Base-by-base conservation (phyloP, 306 rosid genomes). In the Trichosanthes cucumerina region DNA sequence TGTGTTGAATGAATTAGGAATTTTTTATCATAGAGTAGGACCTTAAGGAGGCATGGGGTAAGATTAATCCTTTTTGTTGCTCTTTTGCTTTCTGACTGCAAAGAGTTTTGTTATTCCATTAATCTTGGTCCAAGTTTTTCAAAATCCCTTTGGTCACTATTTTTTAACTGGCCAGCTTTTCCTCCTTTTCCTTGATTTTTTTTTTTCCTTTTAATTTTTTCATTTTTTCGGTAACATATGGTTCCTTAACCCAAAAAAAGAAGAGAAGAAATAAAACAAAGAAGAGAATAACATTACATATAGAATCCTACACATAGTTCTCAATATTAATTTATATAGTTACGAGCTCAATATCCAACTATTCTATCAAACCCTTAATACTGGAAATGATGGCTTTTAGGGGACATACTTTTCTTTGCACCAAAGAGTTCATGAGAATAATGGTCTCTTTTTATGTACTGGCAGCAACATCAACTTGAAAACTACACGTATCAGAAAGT, bases 401-500 rank as follows among this genome's bases (percentile, higher is more conserved):
- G 33, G 38, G 77, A 47, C 31, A 24, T 46, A 15, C 0, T 46
- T 47, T 47, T 26, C 39, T 49, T 28, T 50, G 60, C 28, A 74
- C 18, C 78, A 50, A 49, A 26, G 59, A 50, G 44, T 1, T 60
- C 15, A 50, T 52, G 56, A 34, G 9, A 26, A 52, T 34, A 13
- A 41, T 63, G 23, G 26, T 74, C 21, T 68, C 14, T 68, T 26
- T 59, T 47, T 90, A 53, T 79, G 79, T 84, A 84, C 70, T 83
- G 71, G 81, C 85, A 90, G 91, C 90, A 88, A 85, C 87, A 86
- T 80, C 90, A 85, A 78, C 86, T 81, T 62, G 90, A 90, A 80
- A 88, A 83, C 83, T 83, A 87, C 54, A 72, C 87, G 0, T 85
- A 86, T 79, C 89, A 90, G 81, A 83, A 85, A 82, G 80, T 85